phyloP scores from a whole-genome alignment of 345 rosid genomes.

The Reutealis trisperma region DNA sequence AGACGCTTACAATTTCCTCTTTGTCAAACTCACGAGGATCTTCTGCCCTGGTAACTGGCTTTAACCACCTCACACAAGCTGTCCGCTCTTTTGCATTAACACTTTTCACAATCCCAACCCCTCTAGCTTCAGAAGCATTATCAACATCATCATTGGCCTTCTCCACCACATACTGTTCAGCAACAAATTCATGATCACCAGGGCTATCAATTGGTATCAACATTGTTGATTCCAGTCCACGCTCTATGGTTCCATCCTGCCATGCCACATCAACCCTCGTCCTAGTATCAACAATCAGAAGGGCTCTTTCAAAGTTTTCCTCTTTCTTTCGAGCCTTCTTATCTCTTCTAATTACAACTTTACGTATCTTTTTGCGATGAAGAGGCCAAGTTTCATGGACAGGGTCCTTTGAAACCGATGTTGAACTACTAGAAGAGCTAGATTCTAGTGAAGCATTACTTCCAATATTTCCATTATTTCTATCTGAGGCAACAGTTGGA shows the following conservation, averaged over 20 bases:
- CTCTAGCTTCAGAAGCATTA: constrained; percentile 59
- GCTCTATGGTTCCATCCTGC: constrained; percentile 81
- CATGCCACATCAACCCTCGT: constrained; percentile 80
- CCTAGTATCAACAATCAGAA: constrained; percentile 65
- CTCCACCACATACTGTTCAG: constrained; percentile 95
- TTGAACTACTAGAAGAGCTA: constrained; percentile 50
- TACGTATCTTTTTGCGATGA: constrained; percentile 90
- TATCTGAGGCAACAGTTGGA: constrained; percentile 37
- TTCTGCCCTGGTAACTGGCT: constrained; percentile 69
- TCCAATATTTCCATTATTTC: constrained; percentile 31
- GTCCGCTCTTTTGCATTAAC: constrained; percentile 94
- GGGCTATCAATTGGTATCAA: constrained; percentile 94
- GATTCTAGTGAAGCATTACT: constrained; percentile 41
- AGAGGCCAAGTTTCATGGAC: constrained; percentile 80
- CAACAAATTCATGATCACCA: constrained; percentile 95
- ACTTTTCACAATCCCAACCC: constrained; percentile 82
- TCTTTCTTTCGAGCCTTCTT: constrained; percentile 79
- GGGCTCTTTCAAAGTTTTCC: constrained; percentile 85
- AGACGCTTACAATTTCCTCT: constrained; percentile 90
- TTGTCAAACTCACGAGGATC: constrained; percentile 83
- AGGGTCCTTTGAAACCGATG: constrained; percentile 64
- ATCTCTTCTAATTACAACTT: constrained; percentile 75
- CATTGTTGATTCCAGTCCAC: constrained; percentile 50
- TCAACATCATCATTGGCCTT: constrained; percentile 75
- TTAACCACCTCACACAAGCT: constrained; percentile 83